Evolutionary conservation across 768 basidiomycete species (phyloP).

Genomic region (Hortiboletus flavorubellus): DNA sequence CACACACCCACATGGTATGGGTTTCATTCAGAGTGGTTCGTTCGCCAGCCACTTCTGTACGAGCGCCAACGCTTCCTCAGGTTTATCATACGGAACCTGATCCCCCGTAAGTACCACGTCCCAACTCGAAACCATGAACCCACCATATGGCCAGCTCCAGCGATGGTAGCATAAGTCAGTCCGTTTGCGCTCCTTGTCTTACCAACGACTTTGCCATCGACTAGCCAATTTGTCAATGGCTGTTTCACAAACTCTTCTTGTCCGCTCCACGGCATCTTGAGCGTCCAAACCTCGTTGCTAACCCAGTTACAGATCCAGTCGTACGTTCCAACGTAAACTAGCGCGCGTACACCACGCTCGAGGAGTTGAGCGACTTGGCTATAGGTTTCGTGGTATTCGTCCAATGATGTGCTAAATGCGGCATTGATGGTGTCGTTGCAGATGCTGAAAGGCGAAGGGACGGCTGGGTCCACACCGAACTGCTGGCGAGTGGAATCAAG

Average conservation of each 20-base stretch:
- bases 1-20: background rate
- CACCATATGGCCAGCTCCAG: constrained; percentile 74
- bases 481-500: constrained; percentile 44
- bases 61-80: constrained; percentile 45
- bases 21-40: constrained; percentile 15
- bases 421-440: constrained; percentile 38
- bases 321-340: constrained; percentile 67
- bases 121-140: constrained; percentile 3
- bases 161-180: constrained; percentile 59
- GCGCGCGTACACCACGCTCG: constrained; percentile 65
- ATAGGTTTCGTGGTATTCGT: constrained; percentile 31
- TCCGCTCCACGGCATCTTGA: constrained; percentile 67
- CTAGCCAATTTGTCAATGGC: constrained; percentile 54
- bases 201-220: constrained; percentile 44
- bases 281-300: constrained; percentile 70
- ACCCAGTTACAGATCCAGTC: constrained; percentile 78
- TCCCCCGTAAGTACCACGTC: background rate
- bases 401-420: constrained; percentile 45
- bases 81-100: constrained; percentile 59
- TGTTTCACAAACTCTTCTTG: constrained; percentile 42
- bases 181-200: constrained; percentile 51
- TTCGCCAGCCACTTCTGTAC: constrained; percentile 43
- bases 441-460: constrained; percentile 35
- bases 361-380: constrained; percentile 46
- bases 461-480: constrained; percentile 55